A percentile compares a stretch with the other conserved stretches of the same genome.
Evolutionary conservation across 306 rosid genomes (phyloP).

Genomic region (Sechiopsis laciniata): DNA sequence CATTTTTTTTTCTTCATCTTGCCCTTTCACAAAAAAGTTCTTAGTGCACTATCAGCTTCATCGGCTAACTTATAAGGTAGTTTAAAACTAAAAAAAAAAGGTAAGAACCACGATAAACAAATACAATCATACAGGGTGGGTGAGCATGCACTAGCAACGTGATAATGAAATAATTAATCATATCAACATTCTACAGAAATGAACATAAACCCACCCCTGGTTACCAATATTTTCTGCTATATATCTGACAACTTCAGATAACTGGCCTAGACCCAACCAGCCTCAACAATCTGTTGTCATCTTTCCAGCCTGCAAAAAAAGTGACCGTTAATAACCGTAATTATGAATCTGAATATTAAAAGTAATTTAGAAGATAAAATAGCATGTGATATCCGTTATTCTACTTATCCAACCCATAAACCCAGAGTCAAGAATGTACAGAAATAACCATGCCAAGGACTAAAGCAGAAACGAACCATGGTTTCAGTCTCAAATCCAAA

Average conservation of each 20-base stretch:
- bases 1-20: neutral
- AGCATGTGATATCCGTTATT: neutral
- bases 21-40: slow-evolving; percentile 1
- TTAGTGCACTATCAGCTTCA: neutral
- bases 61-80: neutral
- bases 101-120: neutral
- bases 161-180: neutral
- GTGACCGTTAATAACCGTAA: neutral
- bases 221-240: neutral
- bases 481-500: neutral
- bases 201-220: neutral
- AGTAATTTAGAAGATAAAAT: neutral
- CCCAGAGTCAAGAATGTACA: neutral
- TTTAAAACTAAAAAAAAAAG: neutral
- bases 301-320: neutral
- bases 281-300: neutral
- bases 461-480: neutral
- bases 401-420: neutral
- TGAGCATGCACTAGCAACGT: neutral
- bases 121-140: neutral
- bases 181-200: neutral
- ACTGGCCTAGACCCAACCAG: slow-evolving; percentile 3
- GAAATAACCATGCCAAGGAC: neutral
- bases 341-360: neutral
- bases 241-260: slow-evolving; percentile 4